Evolutionary conservation across 2,329 filamentous ascomycete species (phyloP).

Genomic region (Hymenoscyphus infarciens): DNA sequence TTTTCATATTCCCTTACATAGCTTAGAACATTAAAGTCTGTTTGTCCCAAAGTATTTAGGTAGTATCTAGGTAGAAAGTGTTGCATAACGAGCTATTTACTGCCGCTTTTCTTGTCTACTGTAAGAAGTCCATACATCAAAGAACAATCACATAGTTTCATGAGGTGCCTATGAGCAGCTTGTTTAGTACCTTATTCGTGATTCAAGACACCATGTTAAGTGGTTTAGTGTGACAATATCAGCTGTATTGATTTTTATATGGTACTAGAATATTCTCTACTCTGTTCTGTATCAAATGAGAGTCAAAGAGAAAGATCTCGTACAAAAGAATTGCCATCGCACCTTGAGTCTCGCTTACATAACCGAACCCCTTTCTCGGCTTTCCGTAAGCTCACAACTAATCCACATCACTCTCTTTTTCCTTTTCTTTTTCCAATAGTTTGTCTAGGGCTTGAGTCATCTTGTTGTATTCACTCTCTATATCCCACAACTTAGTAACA

Average conservation of each 20-base stretch:
- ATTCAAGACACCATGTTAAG: not conserved
- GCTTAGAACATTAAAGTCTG: too few species aligned
- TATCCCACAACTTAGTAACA: not conserved
- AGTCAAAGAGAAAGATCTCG: not conserved
- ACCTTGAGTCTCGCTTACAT: not conserved
- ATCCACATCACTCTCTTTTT: not conserved
- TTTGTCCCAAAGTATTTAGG: too few species aligned
- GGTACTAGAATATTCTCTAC: slow-evolving; percentile 1
- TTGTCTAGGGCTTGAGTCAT: not conserved
- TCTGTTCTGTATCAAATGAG: not conserved
- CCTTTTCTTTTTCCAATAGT: not conserved
- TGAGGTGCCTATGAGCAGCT: not conserved
- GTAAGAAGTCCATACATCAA: too few species aligned
- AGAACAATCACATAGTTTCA: too few species aligned
- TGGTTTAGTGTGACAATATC: not conserved
- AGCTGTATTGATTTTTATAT: not conserved
- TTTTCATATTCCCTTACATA: too few species aligned
- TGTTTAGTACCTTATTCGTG: not conserved
- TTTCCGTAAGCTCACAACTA: not conserved
- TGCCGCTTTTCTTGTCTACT: too few species aligned
- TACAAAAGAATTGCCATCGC: not conserved
- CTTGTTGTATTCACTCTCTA: not conserved
- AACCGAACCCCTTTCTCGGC: not conserved
- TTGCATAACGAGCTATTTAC: too few species aligned
- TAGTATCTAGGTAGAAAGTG: too few species aligned